Percentiles rank a stretch among this genome's conserved stretches.
Evolutionary conservation across 2,329 filamentous ascomycete species (phyloP).

Genomic region (Botrytis paeoniae): DNA sequence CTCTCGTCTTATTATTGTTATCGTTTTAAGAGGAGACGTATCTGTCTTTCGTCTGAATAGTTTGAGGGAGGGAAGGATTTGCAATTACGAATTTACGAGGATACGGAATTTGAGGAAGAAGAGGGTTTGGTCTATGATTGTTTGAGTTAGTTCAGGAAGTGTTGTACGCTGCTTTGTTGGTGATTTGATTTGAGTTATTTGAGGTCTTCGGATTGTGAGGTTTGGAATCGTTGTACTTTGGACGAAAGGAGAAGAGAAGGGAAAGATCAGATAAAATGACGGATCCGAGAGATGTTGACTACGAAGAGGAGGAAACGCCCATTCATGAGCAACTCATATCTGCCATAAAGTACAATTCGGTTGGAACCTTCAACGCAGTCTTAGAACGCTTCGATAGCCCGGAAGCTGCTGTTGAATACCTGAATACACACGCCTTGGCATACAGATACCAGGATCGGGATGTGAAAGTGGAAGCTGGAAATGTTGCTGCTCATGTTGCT

Average conservation of each 20-base stretch:
- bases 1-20: background rate
- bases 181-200: background rate
- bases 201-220: background rate
- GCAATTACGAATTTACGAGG: background rate
- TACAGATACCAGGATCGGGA: too few relatives aligned
- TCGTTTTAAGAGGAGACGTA: background rate
- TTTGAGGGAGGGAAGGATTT: background rate
- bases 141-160: background rate
- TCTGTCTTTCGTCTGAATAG: background rate
- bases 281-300: constrained; percentile 20
- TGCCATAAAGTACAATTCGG: too few relatives aligned
- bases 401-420: too few relatives aligned
- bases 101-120: background rate
- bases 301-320: background rate
- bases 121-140: background rate
- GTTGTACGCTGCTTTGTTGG: background rate
- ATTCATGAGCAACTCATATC: too few relatives aligned
- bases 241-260: background rate
- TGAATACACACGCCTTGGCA: too few relatives aligned
- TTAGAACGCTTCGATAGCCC: too few relatives aligned
- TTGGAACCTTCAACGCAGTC: too few relatives aligned
- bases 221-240: background rate
- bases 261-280: constrained; percentile 1
- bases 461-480: too few relatives aligned
- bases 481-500: too few relatives aligned